phyloP scores from a whole-genome alignment of 1,139 yeast genomes.

The Saccharomyces uvarum region DNA sequence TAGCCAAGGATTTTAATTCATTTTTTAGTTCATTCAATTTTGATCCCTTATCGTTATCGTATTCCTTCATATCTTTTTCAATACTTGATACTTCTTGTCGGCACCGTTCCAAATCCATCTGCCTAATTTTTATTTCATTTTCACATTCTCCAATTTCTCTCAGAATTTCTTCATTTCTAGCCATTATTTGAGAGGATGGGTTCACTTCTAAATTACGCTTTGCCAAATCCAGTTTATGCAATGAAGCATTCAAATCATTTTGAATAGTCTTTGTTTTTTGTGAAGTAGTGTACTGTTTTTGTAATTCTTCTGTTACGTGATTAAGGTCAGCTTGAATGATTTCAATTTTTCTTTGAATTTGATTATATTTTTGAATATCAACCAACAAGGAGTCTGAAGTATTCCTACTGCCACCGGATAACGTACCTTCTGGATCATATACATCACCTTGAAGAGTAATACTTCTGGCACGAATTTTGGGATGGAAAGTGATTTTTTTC shows the following conservation, averaged over 20 bases:
- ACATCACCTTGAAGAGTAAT: slow-evolving; percentile 90
- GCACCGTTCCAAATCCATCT: slow-evolving; percentile 19
- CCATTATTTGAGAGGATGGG: slow-evolving; percentile 45
- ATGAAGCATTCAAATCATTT: slow-evolving; percentile 55
- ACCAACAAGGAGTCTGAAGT: slow-evolving; percentile 50
- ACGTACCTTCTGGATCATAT: slow-evolving; percentile 92
- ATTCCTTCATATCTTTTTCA: slow-evolving; percentile 76
- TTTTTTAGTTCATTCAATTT: slow-evolving; percentile 62
- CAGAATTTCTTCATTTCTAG: slow-evolving; percentile 43
- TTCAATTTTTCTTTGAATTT: slow-evolving; percentile 37
- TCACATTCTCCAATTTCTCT: slow-evolving; percentile 39
- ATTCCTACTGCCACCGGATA: slow-evolving; percentile 89
- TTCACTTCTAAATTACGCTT: slow-evolving; percentile 55
- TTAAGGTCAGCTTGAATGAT: slow-evolving; percentile 39
- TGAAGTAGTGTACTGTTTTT: slow-evolving; percentile 41
- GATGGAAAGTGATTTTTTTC: slow-evolving; percentile 77
- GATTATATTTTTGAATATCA: slow-evolving; percentile 62
- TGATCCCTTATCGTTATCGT: slow-evolving; percentile 68
- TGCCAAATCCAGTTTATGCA: slow-evolving; percentile 60
- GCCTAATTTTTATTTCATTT: slow-evolving; percentile 28
- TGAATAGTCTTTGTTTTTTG: slow-evolving; percentile 51
- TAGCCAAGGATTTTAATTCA: slow-evolving; percentile 42
- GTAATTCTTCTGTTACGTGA: slow-evolving; percentile 39
- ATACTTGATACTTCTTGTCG: slow-evolving; percentile 44
- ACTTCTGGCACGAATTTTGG: slow-evolving; percentile 70